phyloP scores from a whole-genome alignment of 345 rosid genomes.

The Eucalyptus curtisii region DNA sequence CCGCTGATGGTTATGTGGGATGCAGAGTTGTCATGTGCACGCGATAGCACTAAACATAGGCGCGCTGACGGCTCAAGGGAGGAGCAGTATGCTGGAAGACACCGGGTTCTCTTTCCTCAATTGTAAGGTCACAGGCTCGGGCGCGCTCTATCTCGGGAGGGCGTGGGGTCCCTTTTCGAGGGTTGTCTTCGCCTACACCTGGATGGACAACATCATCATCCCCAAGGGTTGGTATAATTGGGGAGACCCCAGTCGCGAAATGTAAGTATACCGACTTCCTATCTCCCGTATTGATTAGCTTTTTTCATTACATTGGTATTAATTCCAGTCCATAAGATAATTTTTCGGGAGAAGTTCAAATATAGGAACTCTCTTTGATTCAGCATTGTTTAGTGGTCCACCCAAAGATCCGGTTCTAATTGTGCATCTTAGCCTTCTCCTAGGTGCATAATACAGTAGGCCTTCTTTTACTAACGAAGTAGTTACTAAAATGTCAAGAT shows the following conservation, averaged over 20 bases:
- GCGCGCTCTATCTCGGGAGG: constrained; percentile 83
- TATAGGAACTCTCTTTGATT: background rate
- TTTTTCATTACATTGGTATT: background rate
- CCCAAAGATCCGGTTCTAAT: background rate
- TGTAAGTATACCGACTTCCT: constrained; percentile 17
- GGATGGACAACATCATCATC: constrained; percentile 86
- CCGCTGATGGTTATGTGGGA: background rate
- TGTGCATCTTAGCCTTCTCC: background rate
- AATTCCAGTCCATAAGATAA: fast-evolving
- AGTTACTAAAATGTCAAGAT: background rate
- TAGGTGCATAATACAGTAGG: background rate
- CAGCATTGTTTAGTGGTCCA: background rate
- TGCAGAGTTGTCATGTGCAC: constrained; percentile 80
- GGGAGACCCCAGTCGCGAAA: constrained; percentile 91
- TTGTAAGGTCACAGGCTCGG: constrained; percentile 95
- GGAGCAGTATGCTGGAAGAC: constrained; percentile 76
- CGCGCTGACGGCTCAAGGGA: constrained; percentile 73
- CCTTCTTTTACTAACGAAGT: background rate
- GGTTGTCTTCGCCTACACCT: constrained; percentile 91
- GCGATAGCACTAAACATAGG: constrained; percentile 64
- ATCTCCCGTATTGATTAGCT: background rate
- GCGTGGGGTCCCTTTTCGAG: constrained; percentile 99
- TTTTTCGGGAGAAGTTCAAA: background rate
- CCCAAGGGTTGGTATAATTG: constrained; percentile 97
- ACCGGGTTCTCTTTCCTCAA: constrained; percentile 95